A percentile compares a stretch with the other conserved stretches of the same genome.
These are phyloP conservation scores for Xanthoconium purpureum DNA, from an alignment of 768 basidiomycete species.

Conservation along the genomic window DNA sequence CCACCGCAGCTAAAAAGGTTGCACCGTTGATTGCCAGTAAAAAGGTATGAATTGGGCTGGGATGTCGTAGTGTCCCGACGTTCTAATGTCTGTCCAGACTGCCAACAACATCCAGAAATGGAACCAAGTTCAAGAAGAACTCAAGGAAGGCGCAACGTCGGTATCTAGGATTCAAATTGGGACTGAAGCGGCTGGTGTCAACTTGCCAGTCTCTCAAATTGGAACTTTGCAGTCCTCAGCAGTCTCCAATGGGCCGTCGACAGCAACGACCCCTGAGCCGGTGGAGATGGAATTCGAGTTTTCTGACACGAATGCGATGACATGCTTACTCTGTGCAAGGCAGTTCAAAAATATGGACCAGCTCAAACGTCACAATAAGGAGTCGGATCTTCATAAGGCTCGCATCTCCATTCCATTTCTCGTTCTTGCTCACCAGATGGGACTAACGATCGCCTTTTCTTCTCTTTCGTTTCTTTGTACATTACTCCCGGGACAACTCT, in stretches of 20 bases:
- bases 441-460: slow-evolving; percentile 30
- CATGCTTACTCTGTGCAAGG: slow-evolving; percentile 88
- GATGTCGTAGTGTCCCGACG: background rate
- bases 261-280: slow-evolving; percentile 37
- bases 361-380: slow-evolving; percentile 85
- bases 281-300: slow-evolving; percentile 75
- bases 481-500: slow-evolving; percentile 1
- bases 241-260: slow-evolving; percentile 22
- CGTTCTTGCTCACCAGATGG: slow-evolving; percentile 19
- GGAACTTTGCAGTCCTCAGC: slow-evolving; percentile 9
- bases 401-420: slow-evolving; percentile 39
- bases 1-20: slow-evolving; percentile 60
- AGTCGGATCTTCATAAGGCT: slow-evolving; percentile 95
- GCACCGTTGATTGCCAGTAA: slow-evolving; percentile 81
- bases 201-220: slow-evolving; percentile 5
- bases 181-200: slow-evolving; percentile 2
- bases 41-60: slow-evolving; percentile 51
- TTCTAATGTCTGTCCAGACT: slow-evolving; percentile 47
- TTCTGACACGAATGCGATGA: slow-evolving; percentile 67
- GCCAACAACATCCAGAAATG: slow-evolving; percentile 93
- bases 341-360: slow-evolving; percentile 89
- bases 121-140: slow-evolving; percentile 93
- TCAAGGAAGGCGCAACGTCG: slow-evolving; percentile 46
- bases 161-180: slow-evolving; percentile 17
- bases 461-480: background rate